phyloP scores from a whole-genome alignment of 2,329 filamentous ascomycete species.

The Paraconiothyrium brasiliense region DNA sequence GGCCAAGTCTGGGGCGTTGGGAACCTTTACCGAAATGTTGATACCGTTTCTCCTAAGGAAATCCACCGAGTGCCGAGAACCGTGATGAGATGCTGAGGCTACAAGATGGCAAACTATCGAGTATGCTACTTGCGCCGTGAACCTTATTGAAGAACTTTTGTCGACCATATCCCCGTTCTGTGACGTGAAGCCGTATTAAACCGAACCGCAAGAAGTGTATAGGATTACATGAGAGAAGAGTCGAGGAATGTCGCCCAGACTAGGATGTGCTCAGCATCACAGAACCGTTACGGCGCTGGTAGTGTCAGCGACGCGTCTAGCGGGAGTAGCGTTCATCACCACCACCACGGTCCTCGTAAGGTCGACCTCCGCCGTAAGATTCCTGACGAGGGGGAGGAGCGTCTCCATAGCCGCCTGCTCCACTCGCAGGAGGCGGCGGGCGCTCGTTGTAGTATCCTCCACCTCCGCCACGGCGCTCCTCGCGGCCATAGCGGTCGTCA shows the following conservation, averaged over 20 bases:
- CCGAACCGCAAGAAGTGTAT: slow-evolving; percentile 47
- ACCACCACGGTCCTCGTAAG: slow-evolving; percentile 52
- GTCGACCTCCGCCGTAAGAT: slow-evolving; percentile 48
- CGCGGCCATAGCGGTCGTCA: slow-evolving; percentile 57
- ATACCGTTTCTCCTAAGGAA: slow-evolving; percentile 53
- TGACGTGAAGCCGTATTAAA: slow-evolving; percentile 50
- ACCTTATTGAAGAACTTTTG: slow-evolving; percentile 52
- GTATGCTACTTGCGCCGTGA: slow-evolving; percentile 45
- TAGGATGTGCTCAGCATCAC: slow-evolving; percentile 35
- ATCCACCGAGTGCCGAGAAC: slow-evolving; percentile 51
- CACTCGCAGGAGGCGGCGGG: slow-evolving; percentile 50
- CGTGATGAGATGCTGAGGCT: slow-evolving; percentile 42
- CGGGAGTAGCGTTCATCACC: slow-evolving; percentile 58
- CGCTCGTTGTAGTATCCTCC: slow-evolving; percentile 66
- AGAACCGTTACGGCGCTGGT: slow-evolving; percentile 50
- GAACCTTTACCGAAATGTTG: slow-evolving; percentile 50
- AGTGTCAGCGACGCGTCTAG: slow-evolving; percentile 45
- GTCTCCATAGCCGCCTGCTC: slow-evolving; percentile 42
- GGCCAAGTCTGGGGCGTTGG: slow-evolving; percentile 46
- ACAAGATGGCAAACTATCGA: slow-evolving; percentile 46
- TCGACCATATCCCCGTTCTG: slow-evolving; percentile 46
- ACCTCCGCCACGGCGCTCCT: slow-evolving; percentile 63
- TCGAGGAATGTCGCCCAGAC: slow-evolving; percentile 37
- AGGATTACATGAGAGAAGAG: slow-evolving; percentile 48
- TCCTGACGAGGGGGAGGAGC: slow-evolving; percentile 49